A percentile compares a stretch with the other conserved stretches of the same genome.
These are phyloP conservation scores for Dryas octopetala DNA, from an alignment of 306 rosid genomes.

Conservation along the genomic window DNA sequence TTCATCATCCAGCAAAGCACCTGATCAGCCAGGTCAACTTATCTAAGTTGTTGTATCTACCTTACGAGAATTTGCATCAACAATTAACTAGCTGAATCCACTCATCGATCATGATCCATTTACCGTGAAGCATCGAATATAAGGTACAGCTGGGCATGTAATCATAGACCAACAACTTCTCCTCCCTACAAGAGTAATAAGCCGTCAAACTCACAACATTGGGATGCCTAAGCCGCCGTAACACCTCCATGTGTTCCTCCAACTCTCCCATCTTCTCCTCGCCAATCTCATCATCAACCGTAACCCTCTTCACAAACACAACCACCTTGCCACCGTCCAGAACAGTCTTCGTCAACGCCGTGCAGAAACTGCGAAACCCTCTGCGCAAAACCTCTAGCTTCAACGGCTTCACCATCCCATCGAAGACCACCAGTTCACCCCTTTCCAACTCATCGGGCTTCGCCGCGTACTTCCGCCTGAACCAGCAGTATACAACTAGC, in stretches of 20 bases:
- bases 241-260: conserved; percentile 69
- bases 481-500: conserved; percentile 68
- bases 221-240: conserved; percentile 55
- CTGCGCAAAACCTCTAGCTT: conserved; percentile 82
- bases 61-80: no score
- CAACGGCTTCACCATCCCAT: conserved; percentile 57
- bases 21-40: no score
- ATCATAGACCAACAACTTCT: conserved; percentile 76
- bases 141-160: conserved; percentile 77
- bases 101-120: no score
- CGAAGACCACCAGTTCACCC: conserved; percentile 77
- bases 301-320: conserved; percentile 82
- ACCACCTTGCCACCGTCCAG: conserved; percentile 69
- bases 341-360: no score
- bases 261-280: conserved; percentile 56
- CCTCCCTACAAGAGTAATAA: conserved; percentile 71
- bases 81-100: no score
- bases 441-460: conserved; percentile 58
- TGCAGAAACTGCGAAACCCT: conserved; percentile 39
- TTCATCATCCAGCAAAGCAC: no score
- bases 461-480: conserved; percentile 41
- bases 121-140: conserved; percentile 91
- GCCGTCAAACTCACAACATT: conserved; percentile 67
- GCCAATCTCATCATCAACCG: conserved; percentile 49
- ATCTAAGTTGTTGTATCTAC: no score